These are phyloP conservation scores for Fraxinus floribunda DNA, from an alignment of 305 asterid species.

Conservation along the genomic window DNA sequence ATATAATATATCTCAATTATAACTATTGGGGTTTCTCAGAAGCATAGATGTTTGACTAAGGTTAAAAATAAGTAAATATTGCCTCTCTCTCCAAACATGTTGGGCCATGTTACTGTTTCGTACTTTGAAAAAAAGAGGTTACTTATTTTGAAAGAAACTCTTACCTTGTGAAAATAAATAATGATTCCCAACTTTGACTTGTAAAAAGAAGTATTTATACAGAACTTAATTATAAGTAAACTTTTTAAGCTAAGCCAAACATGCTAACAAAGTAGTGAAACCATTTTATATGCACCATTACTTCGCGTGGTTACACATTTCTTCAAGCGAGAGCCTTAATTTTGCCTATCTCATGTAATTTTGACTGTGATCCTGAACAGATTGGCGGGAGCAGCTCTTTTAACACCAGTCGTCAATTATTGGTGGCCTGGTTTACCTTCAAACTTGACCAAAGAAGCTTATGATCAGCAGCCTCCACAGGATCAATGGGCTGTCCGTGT, in stretches of 20 bases:
- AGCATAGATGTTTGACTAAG: background rate
- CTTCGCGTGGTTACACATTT: background rate
- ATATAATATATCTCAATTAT: background rate
- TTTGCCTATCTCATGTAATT: background rate
- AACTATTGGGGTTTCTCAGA: background rate
- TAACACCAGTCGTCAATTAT: constrained; percentile 70
- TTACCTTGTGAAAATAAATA: background rate
- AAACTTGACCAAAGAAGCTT: constrained; percentile 51
- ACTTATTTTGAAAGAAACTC: background rate
- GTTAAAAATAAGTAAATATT: background rate
- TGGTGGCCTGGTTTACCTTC: constrained; percentile 83
- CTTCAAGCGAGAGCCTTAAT: background rate
- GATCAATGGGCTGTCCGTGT: constrained; percentile 91
- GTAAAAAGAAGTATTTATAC: background rate
- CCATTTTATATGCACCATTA: background rate
- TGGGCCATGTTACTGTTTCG: background rate
- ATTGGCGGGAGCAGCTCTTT: constrained; percentile 71
- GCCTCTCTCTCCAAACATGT: background rate
- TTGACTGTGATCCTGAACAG: constrained; percentile 32
- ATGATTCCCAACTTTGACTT: background rate
- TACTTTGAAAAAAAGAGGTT: background rate
- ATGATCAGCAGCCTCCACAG: constrained; percentile 39
- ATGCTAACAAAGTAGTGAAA: background rate
- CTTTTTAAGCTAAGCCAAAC: background rate
- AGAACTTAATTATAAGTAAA: background rate